Evolutionary conservation across 2,329 filamentous ascomycete species (phyloP), one percentile per base, ranked within the genome.

Genomic region (Didymella pomorum): DNA sequence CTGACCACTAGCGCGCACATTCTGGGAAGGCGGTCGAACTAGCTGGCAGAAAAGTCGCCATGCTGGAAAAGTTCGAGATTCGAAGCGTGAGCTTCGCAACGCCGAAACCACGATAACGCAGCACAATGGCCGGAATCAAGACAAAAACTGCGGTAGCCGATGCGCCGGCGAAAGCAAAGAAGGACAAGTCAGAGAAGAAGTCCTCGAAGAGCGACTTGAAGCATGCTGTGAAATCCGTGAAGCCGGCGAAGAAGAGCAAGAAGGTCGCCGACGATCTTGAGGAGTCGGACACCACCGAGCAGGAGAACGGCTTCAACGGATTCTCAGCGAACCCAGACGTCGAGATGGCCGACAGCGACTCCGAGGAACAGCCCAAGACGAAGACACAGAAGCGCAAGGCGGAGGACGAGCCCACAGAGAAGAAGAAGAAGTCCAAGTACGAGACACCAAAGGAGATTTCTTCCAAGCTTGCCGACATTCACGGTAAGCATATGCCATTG

Each of bases 241-340:
- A 69, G 58, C 65, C 66, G 11, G 49, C 57, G 31, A 74, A 76
- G 60, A 65, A 67, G 57, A 66, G 66, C 42, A 74, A 72, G 56
- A 74, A 73, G 64, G 44, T 58, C 39, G 62, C 68, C 7, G 67
- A 74, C n/a, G 72, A 71, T 10, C 23, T 75, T 8, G 65, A 71
- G 3, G 75, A 78, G 42, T 75, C 72, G 4, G 75, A 77, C 45
- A 74, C 71, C 11, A 75, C 69, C 58, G 75, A 77, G 50, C 64
- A 67, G 26, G 72, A 73, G 54, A 72, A 77, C 63, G 74, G 72
- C 12, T 76, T 73, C 58, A 71, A 70, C 47, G 74, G 71, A 2
- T 76, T 74, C 45, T 71, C 75, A 9, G 72, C 68, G 1, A 61
- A 75, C 20, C 63, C 70, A 16, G 67, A 69, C 46, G 61, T 62